Percentiles rank a stretch among this genome's conserved stretches.
These are phyloP conservation scores for Echinosophora koreensis DNA, from an alignment of 306 rosid genomes.

Conservation along the genomic window DNA sequence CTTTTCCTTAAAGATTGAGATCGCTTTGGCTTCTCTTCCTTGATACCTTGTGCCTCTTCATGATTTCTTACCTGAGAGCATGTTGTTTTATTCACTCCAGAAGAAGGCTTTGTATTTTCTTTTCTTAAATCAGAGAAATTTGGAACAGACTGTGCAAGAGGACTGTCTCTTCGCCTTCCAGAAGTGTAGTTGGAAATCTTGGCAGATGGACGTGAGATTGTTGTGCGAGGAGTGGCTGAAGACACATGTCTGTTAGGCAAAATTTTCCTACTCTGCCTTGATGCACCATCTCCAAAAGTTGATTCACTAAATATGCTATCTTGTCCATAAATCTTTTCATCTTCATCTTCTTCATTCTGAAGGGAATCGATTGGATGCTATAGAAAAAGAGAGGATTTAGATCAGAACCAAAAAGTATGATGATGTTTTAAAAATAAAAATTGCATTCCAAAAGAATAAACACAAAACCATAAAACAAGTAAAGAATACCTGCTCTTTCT, in stretches of 20 bases:
- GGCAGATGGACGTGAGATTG: conserved; percentile 57
- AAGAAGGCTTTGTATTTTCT: conserved; percentile 70
- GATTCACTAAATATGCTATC: conserved; percentile 51
- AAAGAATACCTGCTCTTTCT: conserved; percentile 67
- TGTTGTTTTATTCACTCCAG: conserved; percentile 59
- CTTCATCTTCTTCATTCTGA: conserved; percentile 61
- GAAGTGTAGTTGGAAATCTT: conserved; percentile 61
- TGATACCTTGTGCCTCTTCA: conserved; percentile 58
- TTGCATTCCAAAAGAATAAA: background rate
- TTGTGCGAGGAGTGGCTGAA: conserved; percentile 54
- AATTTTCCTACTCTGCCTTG: conserved; percentile 61
- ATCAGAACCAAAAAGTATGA: conserved; percentile 16
- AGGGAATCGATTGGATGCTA: conserved; percentile 60
- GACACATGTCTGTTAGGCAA: conserved; percentile 52
- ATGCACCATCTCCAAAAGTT: conserved; percentile 52
- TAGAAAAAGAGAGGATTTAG: conserved; percentile 34
- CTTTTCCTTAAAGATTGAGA: conserved; percentile 61
- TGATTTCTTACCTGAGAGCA: conserved; percentile 60
- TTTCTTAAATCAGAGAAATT: conserved; percentile 77
- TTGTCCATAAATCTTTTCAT: conserved; percentile 54
- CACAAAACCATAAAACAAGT: conserved; percentile 20
- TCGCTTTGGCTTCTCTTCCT: conserved; percentile 70
- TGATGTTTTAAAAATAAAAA: conserved; percentile 13
- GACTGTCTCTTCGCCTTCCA: conserved; percentile 69
- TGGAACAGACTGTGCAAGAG: conserved; percentile 73